Conservation (phyloP, 345 rosid species). For the Citrus mangshanensis region DNA sequence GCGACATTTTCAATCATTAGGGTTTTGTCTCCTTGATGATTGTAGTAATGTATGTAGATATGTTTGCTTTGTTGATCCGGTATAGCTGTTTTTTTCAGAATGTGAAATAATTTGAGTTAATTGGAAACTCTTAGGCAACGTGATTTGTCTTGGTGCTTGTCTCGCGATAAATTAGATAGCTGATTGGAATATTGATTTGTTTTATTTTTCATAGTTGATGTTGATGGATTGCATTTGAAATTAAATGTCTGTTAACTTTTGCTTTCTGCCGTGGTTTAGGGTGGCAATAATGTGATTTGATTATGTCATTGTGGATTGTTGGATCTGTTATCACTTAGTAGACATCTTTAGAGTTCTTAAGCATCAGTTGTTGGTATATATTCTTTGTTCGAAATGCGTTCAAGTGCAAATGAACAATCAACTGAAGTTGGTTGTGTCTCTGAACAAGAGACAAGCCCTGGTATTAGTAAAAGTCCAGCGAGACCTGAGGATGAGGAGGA, state of each 20-base stretch:
- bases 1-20: no score
- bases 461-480: constrained; percentile 9
- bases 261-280: background rate
- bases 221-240: background rate
- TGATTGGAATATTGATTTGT: background rate
- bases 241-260: background rate
- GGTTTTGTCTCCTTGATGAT: no score
- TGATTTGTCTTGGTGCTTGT: no score
- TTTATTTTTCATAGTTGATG: background rate
- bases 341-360: background rate
- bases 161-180: background rate
- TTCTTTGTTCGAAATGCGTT: constrained; percentile 21
- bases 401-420: constrained; percentile 15
- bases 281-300: background rate
- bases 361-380: background rate
- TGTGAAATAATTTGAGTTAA: no score
- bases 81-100: no score
- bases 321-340: background rate
- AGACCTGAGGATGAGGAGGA: constrained; percentile 25
- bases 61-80: no score
- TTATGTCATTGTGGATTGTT: background rate
- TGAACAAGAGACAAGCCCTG: constrained; percentile 10
- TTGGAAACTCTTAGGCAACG: background rate
- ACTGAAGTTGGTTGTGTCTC: constrained; percentile 15
- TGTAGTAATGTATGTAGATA: no score